Evolutionary conservation across 2,329 filamentous ascomycete genomes (phyloP), one percentile per base, ranked within the genome.

Genomic region (Cladosporium halotolerans): DNA sequence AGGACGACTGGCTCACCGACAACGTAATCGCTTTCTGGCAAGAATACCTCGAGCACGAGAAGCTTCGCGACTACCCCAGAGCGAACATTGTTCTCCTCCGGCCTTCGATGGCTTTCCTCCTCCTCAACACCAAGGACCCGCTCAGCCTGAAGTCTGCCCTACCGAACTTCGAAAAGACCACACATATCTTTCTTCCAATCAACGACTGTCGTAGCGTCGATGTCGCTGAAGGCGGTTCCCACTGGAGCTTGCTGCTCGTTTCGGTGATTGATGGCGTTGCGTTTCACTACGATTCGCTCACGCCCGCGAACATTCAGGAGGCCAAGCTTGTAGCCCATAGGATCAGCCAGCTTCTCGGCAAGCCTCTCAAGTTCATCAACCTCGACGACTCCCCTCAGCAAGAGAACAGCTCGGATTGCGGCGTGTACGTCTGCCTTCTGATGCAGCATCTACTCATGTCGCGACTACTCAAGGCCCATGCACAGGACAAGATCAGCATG

Each of bases 11-110:
- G 93, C 78, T 99, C 49, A 96, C 92, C 41, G 93, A 99, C 70
- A 96, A 96, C 75, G 91, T 90, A 63, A 97, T 99, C 61, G 86
- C 89, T 47, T 97, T 99, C 69, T 99, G 93, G 92, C 88, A 97
- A 79, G 92, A 97, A 73, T 91, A 88, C 68, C 83, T 99, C 60
- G 93, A 99, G 71, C 88, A 84, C 57, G 92, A 97, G 75, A 84
- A 89, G 57, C 84, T 99, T 28, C 76, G 78, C 31, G 81, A 83
- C 62, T 95, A 87, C 67, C 88, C 88, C 9, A 84, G 88, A 66
- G 89, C 89, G 16, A 82, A 89, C 58, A 96, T 99, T 68, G 79
- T 92, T 56, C 87, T 99, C 53, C 84, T 99, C 28, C 88, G 92
- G 10, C 93, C 93, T 1, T 88, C 85, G 64, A 95, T 97, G 88